Conservation (phyloP, 345 rosid genomes). For the Hibiscus syriacus region DNA sequence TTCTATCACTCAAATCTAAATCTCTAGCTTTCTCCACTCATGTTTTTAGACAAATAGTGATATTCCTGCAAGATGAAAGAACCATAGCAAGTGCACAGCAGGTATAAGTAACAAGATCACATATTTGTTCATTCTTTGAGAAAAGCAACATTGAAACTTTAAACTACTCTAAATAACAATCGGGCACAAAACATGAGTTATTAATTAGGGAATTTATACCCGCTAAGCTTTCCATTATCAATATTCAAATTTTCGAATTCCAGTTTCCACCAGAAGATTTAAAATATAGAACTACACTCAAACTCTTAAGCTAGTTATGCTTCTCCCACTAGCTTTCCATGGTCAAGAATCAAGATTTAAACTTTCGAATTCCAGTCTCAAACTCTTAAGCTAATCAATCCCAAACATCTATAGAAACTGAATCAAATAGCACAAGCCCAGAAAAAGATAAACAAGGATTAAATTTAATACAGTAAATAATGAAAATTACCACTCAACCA, state of each 20-base stretch:
- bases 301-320: neutral
- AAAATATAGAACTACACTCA: neutral
- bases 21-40: neutral
- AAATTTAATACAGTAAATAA: neutral
- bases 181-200: no score
- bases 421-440: slow-evolving; percentile 2
- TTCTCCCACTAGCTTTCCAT: neutral
- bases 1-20: neutral
- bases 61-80: neutral
- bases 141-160: no score
- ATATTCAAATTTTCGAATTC: neutral
- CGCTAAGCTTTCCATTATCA: neutral
- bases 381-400: neutral
- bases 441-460: neutral
- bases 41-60: neutral
- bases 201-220: neutral
- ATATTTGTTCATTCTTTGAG: no score
- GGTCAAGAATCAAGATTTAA: neutral
- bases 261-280: neutral
- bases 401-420: neutral
- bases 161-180: no score
- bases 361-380: neutral
- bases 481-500: neutral
- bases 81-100: neutral
- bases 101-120: no score